Evolutionary conservation across 202 grass and related monocot genomes (phyloP).

Genomic region (Setaria italica): DNA sequence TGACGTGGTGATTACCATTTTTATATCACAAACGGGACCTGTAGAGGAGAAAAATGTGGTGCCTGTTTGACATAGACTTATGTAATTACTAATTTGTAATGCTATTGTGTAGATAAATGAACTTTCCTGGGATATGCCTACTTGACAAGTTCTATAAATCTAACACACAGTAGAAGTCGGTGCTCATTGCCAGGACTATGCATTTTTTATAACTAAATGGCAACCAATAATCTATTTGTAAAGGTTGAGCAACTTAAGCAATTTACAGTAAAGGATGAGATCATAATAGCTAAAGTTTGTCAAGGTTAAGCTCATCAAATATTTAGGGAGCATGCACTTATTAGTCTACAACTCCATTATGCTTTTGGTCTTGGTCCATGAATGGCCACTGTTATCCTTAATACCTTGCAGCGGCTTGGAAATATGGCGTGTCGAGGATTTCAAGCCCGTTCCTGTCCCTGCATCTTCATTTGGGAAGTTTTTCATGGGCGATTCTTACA

Average conservation of each 20-base stretch:
- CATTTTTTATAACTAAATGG: not conserved
- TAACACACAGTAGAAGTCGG: not conserved
- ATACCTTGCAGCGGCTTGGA: conserved; percentile 64
- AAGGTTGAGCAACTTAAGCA: not conserved
- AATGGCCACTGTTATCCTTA: conserved; percentile 22
- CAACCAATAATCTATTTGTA: not conserved
- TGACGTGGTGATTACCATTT: not conserved
- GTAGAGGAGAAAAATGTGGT: conserved; percentile 1
- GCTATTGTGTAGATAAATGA: conserved; percentile 9
- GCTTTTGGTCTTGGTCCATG: conserved; percentile 20
- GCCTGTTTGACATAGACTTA: conserved; percentile 20
- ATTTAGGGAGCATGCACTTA: not conserved
- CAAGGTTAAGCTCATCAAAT: conserved; percentile 22
- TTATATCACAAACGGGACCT: not conserved
- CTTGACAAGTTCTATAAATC: conserved; percentile 24
- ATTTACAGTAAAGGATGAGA: not conserved
- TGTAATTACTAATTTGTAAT: conserved; percentile 35
- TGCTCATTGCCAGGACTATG: conserved; percentile 2
- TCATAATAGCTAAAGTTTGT: not conserved
- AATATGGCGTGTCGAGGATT: conserved; percentile 82
- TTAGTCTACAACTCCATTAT: conserved; percentile 2
- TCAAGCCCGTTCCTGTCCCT: conserved; percentile 66
- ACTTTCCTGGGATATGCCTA: conserved; percentile 19
- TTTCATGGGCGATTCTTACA: conserved; percentile 80
- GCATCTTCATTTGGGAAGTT: conserved; percentile 72